A percentile compares a stretch with the other conserved stretches of the same genome.
Conservation (phyloP, 345 rosid genomes). For the Stellera chamaejasme region DNA sequence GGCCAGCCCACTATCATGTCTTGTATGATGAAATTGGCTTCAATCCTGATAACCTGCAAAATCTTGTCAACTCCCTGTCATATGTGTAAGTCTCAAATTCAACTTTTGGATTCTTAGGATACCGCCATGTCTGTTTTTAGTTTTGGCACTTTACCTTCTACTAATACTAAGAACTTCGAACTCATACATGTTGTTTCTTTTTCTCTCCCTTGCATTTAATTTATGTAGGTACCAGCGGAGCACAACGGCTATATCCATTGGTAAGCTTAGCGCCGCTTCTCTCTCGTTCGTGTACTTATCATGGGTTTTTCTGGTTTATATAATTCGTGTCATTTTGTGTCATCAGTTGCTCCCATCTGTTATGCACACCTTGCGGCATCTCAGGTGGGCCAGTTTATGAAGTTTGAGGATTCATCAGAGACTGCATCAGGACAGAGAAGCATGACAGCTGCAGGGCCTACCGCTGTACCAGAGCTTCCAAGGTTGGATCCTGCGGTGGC, state of each 20-base stretch:
- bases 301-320: background rate
- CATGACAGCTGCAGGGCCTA: constrained; percentile 18
- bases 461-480: constrained; percentile 56
- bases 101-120: background rate
- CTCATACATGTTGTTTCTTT: constrained; percentile 5
- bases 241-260: constrained; percentile 71
- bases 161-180: background rate
- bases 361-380: constrained; percentile 87
- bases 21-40: constrained; percentile 84
- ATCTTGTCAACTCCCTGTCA: constrained; percentile 58
- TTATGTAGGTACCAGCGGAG: constrained; percentile 72
- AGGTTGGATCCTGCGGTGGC: constrained; percentile 42
- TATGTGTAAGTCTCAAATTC: constrained; percentile 59
- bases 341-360: constrained; percentile 81
- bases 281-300: background rate
- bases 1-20: constrained; percentile 88
- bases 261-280: constrained; percentile 23
- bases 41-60: constrained; percentile 57
- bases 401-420: constrained; percentile 56
- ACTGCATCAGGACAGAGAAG: constrained; percentile 33
- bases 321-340: background rate
- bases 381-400: constrained; percentile 67
- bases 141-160: background rate
- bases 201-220: background rate
- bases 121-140: too few relatives aligned